Evolutionary conservation across 164 flowering plant species (phyloP).

Genomic region (Chimonanthus salicifolius): DNA sequence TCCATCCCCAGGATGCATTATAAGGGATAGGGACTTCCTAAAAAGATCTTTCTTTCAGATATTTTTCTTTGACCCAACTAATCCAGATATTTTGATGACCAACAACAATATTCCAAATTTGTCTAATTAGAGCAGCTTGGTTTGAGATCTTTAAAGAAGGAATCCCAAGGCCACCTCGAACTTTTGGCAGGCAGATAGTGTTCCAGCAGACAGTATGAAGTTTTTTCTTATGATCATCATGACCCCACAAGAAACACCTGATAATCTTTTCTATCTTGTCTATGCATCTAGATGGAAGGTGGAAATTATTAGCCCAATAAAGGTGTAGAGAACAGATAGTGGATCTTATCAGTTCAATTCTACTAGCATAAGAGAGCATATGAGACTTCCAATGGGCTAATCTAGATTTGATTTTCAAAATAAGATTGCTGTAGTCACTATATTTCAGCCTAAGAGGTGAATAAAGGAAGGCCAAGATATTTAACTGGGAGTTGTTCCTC

Average conservation of each 20-base stretch:
- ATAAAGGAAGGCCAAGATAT: neutral
- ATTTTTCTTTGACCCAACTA: too few species aligned
- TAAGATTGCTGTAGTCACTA: neutral
- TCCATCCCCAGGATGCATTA: too few species aligned
- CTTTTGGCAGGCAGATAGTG: neutral
- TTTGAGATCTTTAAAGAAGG: neutral
- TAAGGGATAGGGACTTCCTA: too few species aligned
- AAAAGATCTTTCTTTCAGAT: too few species aligned
- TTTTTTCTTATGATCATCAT: neutral
- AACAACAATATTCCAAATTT: too few species aligned
- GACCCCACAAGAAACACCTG: neutral
- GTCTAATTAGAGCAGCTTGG: too few species aligned
- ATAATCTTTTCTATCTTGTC: neutral
- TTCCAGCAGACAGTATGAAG: neutral
- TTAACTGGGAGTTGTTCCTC: neutral
- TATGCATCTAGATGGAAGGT: neutral
- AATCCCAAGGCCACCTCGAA: neutral
- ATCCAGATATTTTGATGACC: too few species aligned
- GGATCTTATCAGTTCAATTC: neutral
- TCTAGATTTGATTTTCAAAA: neutral
- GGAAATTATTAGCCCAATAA: neutral
- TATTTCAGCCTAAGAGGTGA: neutral
- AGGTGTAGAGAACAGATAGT: neutral
- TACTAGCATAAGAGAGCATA: neutral
- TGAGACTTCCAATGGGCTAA: neutral